phyloP scores from a whole-genome alignment of 2,329 filamentous ascomycete genomes.

The Talaromyces amestolkiae region DNA sequence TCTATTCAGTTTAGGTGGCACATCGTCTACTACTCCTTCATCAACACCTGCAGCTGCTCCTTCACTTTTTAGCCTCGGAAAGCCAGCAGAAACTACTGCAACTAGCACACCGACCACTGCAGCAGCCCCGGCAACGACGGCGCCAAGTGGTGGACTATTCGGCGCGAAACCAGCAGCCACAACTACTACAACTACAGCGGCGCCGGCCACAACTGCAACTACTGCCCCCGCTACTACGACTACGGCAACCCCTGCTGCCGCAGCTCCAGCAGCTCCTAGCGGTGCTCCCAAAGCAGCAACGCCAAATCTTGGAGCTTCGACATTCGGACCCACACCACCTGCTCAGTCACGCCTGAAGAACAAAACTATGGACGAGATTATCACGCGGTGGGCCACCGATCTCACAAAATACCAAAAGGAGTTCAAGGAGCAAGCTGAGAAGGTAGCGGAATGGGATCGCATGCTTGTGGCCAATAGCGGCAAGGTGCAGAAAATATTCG shows the following conservation, averaged over 20 bases:
- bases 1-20: conserved; percentile 31
- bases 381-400: conserved; percentile 93
- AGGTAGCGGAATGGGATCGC: conserved; percentile 87
- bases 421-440: conserved; percentile 84
- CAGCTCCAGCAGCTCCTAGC: conserved; percentile 27
- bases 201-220: conserved; percentile 27
- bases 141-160: conserved; percentile 16
- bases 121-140: conserved; percentile 24
- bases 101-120: conserved; percentile 26
- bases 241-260: conserved; percentile 29
- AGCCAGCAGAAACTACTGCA: conserved; percentile 23
- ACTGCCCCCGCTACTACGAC: conserved; percentile 31
- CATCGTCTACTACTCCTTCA: conserved; percentile 32
- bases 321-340: conserved; percentile 74
- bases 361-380: conserved; percentile 98
- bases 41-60: conserved; percentile 33
- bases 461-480: conserved; percentile 89
- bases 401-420: conserved; percentile 95
- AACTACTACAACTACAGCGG: conserved; percentile 25
- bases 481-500: conserved; percentile 90
- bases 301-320: conserved; percentile 65
- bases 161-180: conserved; percentile 18
- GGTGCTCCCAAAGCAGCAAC: conserved; percentile 33
- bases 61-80: conserved; percentile 32
- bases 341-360: conserved; percentile 86